Evolutionary conservation across 2,329 filamentous ascomycete genomes (phyloP).

Genomic region (Penicillium hesseltinei): DNA sequence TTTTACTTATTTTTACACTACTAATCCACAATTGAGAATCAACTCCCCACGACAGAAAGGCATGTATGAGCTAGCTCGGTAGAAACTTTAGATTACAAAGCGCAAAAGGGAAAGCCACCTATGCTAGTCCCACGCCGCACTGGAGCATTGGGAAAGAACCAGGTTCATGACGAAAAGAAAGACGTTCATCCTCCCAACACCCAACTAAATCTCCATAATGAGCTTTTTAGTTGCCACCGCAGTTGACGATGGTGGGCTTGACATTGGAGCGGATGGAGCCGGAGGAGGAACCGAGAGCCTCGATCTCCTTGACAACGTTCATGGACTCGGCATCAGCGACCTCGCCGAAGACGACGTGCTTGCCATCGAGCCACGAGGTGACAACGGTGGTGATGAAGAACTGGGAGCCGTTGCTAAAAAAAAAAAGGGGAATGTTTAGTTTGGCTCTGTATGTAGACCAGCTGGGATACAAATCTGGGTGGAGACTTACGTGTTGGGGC

Average conservation of each 20-base stretch:
- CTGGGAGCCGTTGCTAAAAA: constrained; percentile 63
- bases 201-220: constrained; percentile 11
- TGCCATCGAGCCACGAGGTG: constrained; percentile 65
- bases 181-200: constrained; percentile 5
- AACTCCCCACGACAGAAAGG: background rate
- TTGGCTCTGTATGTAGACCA: background rate
- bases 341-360: constrained; percentile 68
- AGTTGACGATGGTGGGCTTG: constrained; percentile 55
- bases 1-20: background rate
- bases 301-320: constrained; percentile 58
- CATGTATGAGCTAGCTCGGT: constrained; percentile 17
- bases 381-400: constrained; percentile 71
- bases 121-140: constrained; percentile 7
- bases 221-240: constrained; percentile 47
- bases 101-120: constrained; percentile 14
- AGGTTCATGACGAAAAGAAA: constrained; percentile 7
- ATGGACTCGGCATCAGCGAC: constrained; percentile 57
- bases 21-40: background rate
- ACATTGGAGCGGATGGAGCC: constrained; percentile 53
- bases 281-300: constrained; percentile 56
- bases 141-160: background rate
- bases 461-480: background rate
- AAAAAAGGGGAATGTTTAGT: constrained; percentile 4
- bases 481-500: constrained; percentile 74
- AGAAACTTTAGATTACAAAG: constrained; percentile 31